phyloP scores from a whole-genome alignment of 768 basidiomycete species.

The Lactarius sp. region DNA sequence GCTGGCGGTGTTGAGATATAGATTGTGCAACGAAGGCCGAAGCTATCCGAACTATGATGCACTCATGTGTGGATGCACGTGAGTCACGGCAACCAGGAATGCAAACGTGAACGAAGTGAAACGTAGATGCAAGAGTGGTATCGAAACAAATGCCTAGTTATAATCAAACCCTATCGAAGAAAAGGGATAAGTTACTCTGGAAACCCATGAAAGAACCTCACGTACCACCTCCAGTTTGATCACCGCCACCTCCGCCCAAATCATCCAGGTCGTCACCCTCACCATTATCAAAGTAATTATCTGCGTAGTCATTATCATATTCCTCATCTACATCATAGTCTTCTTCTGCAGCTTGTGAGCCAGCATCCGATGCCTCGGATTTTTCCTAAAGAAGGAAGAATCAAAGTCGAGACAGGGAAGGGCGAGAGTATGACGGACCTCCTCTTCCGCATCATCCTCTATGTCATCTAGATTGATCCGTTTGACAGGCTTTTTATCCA shows the following conservation, averaged over 20 bases:
- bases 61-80: neutral
- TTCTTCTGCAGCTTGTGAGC: conserved; percentile 58
- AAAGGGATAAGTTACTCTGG: neutral
- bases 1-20: neutral
- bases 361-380: conserved; percentile 63
- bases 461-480: conserved; percentile 24
- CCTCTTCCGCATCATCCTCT: conserved; percentile 19
- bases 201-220: conserved; percentile 2
- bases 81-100: conserved; percentile 13
- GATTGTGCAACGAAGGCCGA: neutral
- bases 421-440: neutral
- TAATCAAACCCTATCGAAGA: conserved; percentile 27
- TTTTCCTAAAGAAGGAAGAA: conserved; percentile 46
- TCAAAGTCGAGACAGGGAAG: neutral
- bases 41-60: neutral
- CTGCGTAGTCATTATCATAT: conserved; percentile 87
- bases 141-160: conserved; percentile 20
- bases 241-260: conserved; percentile 62
- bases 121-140: conserved; percentile 4
- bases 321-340: conserved; percentile 89
- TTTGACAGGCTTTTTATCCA: conserved; percentile 12
- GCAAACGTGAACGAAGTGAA: neutral
- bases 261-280: conserved; percentile 80
- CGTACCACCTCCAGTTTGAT: conserved; percentile 55
- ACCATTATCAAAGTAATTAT: conserved; percentile 89